Evolutionary conservation across 2,329 filamentous ascomycete genomes (phyloP).

Genomic region (Plectosphaerella plurivora): DNA sequence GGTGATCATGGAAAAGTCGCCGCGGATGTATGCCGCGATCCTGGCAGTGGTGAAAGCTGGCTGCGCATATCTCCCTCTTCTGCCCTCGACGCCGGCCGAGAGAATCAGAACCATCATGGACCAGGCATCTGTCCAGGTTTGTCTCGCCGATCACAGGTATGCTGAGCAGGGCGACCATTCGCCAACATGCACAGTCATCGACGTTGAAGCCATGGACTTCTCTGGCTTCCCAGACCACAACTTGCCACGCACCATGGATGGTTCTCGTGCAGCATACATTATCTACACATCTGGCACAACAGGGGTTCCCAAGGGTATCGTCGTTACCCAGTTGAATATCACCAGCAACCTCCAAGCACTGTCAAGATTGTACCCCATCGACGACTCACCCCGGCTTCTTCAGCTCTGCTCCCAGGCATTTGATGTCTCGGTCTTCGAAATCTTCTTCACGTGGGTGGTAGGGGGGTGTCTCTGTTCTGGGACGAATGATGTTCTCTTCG

Average conservation of each 20-base stretch:
- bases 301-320: conserved; percentile 73
- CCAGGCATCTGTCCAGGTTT: conserved; percentile 49
- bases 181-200: conserved; percentile 18
- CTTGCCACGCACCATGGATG: conserved; percentile 21
- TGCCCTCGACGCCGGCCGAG: conserved; percentile 63
- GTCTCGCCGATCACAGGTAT: conserved; percentile 12
- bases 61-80: conserved; percentile 74
- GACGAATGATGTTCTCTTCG: conserved; percentile 68
- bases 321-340: conserved; percentile 72
- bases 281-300: conserved; percentile 85
- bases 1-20: conserved; percentile 73
- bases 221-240: conserved; percentile 28
- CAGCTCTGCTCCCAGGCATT: conserved; percentile 84
- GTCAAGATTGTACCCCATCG: conserved; percentile 58
- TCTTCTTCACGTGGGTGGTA: conserved; percentile 76
- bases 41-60: conserved; percentile 71
- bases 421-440: conserved; percentile 86
- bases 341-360: conserved; percentile 70
- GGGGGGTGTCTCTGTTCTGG: conserved; percentile 77
- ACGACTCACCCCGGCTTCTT: conserved; percentile 55
- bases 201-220: conserved; percentile 25
- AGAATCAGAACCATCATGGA: conserved; percentile 58
- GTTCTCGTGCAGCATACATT: conserved; percentile 62
- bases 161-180: conserved; percentile 31
- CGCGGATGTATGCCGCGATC: conserved; percentile 67